Evolutionary conservation across 2,329 filamentous ascomycete genomes (phyloP).

Genomic region (Xylariaceae sp.): DNA sequence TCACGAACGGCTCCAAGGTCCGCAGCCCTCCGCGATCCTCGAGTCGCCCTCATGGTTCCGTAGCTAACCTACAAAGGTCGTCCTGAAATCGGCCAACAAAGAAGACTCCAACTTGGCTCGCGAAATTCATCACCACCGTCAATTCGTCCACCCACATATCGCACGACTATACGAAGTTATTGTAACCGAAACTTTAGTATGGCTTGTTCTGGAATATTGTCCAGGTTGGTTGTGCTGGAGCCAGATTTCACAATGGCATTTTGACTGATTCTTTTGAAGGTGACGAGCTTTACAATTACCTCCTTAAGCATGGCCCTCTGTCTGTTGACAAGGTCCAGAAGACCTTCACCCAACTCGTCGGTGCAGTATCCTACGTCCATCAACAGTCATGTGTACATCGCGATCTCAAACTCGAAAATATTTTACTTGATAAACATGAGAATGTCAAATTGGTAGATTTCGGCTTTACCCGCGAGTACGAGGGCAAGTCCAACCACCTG

Average conservation of each 20-base stretch:
- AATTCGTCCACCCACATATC: conserved; percentile 97
- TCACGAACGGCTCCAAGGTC: conserved; percentile 97
- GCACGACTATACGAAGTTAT: conserved; percentile 96
- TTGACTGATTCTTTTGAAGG: conserved; percentile 45
- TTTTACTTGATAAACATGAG: conserved; percentile 90
- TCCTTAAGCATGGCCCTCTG: conserved; percentile 80
- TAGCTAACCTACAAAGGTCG: conserved; percentile 58
- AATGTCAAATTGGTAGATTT: conserved; percentile 98
- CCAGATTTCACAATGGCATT: background rate
- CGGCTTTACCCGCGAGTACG: conserved; percentile 95
- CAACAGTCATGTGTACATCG: conserved; percentile 93
- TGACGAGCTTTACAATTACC: conserved; percentile 95
- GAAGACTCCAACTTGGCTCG: conserved; percentile 92
- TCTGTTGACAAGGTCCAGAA: conserved; percentile 84
- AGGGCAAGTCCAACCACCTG: conserved; percentile 87
- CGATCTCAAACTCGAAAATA: conserved; percentile 94
- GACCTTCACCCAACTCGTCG: conserved; percentile 93
- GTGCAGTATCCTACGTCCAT: conserved; percentile 93
- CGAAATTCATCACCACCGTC: conserved; percentile 97
- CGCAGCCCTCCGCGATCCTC: conserved; percentile 18
- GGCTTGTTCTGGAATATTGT: conserved; percentile 96
- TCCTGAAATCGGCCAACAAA: conserved; percentile 96
- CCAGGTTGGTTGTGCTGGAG: conserved; percentile 54
- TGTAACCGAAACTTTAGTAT: conserved; percentile 90
- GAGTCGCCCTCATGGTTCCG: background rate